These are phyloP conservation scores for Flaveria robusta DNA, from an alignment of 129 eudicot species.

Conservation along the genomic window DNA sequence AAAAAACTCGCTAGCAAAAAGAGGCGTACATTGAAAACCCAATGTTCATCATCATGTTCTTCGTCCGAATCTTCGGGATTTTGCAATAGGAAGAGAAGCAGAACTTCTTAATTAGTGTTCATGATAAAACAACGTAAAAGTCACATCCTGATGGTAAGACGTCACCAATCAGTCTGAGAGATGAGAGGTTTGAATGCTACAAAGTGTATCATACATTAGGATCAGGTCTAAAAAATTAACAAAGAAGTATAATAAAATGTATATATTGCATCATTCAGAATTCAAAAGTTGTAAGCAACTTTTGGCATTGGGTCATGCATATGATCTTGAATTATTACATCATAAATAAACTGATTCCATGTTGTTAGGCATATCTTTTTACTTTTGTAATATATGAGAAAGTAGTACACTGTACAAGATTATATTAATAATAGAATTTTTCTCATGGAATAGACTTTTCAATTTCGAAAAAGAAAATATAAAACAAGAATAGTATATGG, in stretches of 20 bases:
- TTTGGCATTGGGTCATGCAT: not conserved
- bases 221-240: too few relatives aligned
- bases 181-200: too few relatives aligned
- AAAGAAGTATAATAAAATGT: too few relatives aligned
- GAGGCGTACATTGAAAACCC: not conserved
- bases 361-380: too few relatives aligned
- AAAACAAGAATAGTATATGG: not conserved
- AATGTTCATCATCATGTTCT: conserved; percentile 1
- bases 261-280: not conserved
- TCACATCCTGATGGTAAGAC: too few relatives aligned
- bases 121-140: too few relatives aligned
- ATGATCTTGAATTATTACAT: not conserved
- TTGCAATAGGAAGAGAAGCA: not conserved
- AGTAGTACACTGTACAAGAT: too few relatives aligned
- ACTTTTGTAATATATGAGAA: too few relatives aligned
- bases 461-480: not conserved
- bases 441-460: not conserved
- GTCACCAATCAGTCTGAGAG: too few relatives aligned
- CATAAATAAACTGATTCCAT: too few relatives aligned
- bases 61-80: not conserved
- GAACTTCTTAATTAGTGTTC: not conserved
- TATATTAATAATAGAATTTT: too few relatives aligned
- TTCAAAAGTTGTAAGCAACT: not conserved
- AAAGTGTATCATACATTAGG: too few relatives aligned
- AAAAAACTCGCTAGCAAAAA: not conserved